Base-by-base conservation (phyloP, 306 rosid genomes). In the Oxytropis ochrocephala region DNA sequence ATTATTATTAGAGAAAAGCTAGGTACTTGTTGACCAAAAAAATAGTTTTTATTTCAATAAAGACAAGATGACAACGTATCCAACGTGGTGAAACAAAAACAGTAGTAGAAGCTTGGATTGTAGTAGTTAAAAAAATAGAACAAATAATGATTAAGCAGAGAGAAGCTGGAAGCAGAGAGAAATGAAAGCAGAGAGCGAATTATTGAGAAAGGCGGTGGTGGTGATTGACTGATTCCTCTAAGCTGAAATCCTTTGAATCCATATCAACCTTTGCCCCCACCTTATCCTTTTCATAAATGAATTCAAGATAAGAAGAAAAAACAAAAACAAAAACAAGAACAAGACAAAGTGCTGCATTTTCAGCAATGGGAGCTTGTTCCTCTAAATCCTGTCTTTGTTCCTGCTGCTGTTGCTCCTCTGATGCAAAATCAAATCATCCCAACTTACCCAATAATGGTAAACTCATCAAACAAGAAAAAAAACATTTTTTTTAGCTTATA, bases 291-390 rank as follows among this genome's bases (percentile, higher is more conserved):
- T 41, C n/a, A 41, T 9, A 11, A 8, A 41, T 11, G n/a, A 41
- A 41, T 9, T 24, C 29, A 24, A 24, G 4, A n/a, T 2, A 10
- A 41, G 47, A 41, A 3, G 47, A 38, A 7, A 38, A 1, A 33
- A 8, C 11, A 8, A 38, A 38, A 7, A 38, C 8, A 33, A 8
- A 11, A 8, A 38, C 43, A 38, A 38, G 10, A 38, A 38, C 11
- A 38, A 38, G 38, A 33, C 38, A 33, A 33, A 33, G 43, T 7
- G 12, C 46, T 84, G 43, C 59, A 10, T 50, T 61, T 50, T 75
- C 5, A 58, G 82, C 78, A 78, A 92, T 92, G 98, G 98, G 98
- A 85, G 93, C 75, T 86, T 91, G 96, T 69, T 92, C 96, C 89
- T 92, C 98, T 71, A 92, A 81, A 66, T 69, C 83, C 41, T 78